A percentile compares a stretch with the other conserved stretches of the same genome.
phyloP scores from a whole-genome alignment of 1,139 yeast species.

The Yamadazyma siamensis region DNA sequence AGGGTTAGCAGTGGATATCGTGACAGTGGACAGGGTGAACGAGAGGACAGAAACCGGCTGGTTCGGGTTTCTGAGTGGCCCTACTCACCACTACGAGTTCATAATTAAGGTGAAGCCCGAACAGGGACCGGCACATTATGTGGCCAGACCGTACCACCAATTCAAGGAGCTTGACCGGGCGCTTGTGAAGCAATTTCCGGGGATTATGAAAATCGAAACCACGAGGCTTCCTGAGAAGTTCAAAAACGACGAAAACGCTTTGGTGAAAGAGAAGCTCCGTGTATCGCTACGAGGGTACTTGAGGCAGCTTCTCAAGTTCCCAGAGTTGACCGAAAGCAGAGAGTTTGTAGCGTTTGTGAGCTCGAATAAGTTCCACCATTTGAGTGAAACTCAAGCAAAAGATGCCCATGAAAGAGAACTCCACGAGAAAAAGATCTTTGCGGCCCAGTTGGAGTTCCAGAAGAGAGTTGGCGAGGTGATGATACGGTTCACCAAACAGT shows the following conservation, averaged over 20 bases:
- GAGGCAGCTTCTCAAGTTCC: conserved; percentile 46
- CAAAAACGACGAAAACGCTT: conserved; percentile 29
- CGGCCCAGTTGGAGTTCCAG: conserved; percentile 73
- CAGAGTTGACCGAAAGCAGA: conserved; percentile 53
- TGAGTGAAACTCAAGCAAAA: conserved; percentile 37
- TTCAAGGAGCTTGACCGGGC: conserved; percentile 54
- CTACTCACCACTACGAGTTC: conserved; percentile 39
- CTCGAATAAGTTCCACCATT: conserved; percentile 22
- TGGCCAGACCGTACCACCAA: conserved; percentile 63
- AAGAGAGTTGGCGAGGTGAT: conserved; percentile 51
- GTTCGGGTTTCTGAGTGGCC: conserved; percentile 4
- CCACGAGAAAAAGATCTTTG: conserved; percentile 57
- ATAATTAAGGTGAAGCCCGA: conserved; percentile 34
- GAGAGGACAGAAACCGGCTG: conserved; percentile 11
- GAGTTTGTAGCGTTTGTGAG: conserved; percentile 52
- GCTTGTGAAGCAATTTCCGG: conserved; percentile 44
- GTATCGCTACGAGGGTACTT: conserved; percentile 74
- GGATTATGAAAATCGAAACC: conserved; percentile 60
- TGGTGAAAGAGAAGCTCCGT: conserved; percentile 61
- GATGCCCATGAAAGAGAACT: conserved; percentile 59
- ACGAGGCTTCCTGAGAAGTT: conserved; percentile 45
- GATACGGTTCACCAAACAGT: conserved; percentile 44
- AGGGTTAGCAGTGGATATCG: conserved; percentile 60
- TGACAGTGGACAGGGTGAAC: conserved; percentile 48
- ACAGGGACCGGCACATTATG: conserved; percentile 33